A percentile compares a stretch with the other conserved stretches of the same genome.
phyloP scores from a whole-genome alignment of 768 basidiomycete species.

The Phaffia australis region DNA sequence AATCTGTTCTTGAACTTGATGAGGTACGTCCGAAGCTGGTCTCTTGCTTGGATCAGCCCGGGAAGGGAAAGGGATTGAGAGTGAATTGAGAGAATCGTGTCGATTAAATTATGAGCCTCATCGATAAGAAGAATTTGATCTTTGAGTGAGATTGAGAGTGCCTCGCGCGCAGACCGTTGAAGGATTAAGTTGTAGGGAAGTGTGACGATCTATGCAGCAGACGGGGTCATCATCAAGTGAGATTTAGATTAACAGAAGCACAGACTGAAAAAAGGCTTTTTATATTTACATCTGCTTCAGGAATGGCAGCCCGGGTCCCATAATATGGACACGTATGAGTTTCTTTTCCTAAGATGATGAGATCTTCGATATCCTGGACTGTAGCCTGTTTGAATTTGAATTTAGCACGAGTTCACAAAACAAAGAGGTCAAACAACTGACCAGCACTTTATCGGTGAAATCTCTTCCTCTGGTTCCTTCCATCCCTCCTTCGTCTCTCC shows the following conservation, averaged over 20 bases:
- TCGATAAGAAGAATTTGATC: slow-evolving; percentile 83
- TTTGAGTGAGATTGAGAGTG: slow-evolving; percentile 54
- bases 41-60: slow-evolving; percentile 52
- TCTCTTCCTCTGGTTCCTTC: slow-evolving; percentile 45
- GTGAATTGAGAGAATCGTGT: slow-evolving; percentile 77
- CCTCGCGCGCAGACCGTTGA: slow-evolving; percentile 68
- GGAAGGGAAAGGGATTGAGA: slow-evolving; percentile 53
- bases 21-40: slow-evolving; percentile 68
- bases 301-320: slow-evolving; percentile 72
- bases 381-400: slow-evolving; percentile 48
- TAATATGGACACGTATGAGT: slow-evolving; percentile 82
- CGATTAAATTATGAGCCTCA: slow-evolving; percentile 91
- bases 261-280: background rate
- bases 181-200: slow-evolving; percentile 88
- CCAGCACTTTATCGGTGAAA: slow-evolving; percentile 77
- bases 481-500: slow-evolving; percentile 45
- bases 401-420: background rate
- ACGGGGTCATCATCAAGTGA: background rate
- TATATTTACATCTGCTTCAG: slow-evolving; percentile 67
- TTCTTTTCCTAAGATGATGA: slow-evolving; percentile 59
- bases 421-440: slow-evolving; percentile 35
- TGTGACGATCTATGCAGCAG: slow-evolving; percentile 56
- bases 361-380: slow-evolving; percentile 89
- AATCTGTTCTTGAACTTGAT: slow-evolving; percentile 67
- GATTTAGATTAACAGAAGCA: background rate